phyloP scores from a whole-genome alignment of 441 rosid species.

The Erysimum cheiri region DNA sequence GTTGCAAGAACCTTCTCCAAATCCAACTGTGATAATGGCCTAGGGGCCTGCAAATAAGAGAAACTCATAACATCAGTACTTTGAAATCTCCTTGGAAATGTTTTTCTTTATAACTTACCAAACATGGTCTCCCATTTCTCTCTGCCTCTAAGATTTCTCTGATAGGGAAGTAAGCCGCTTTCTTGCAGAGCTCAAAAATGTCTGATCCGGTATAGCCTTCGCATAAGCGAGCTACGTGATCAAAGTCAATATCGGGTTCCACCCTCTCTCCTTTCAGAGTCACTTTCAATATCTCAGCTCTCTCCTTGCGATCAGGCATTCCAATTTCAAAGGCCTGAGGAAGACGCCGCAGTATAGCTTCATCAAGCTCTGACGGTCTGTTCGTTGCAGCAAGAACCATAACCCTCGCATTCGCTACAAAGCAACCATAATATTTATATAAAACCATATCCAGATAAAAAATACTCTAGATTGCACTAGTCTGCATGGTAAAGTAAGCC shows the following conservation, averaged over 20 bases:
- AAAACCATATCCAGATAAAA: neutral
- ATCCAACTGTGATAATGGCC: conserved; percentile 75
- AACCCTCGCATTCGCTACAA: conserved; percentile 82
- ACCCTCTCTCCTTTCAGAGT: conserved; percentile 77
- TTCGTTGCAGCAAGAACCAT: conserved; percentile 99
- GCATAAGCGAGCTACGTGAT: conserved; percentile 69
- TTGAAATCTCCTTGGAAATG: neutral
- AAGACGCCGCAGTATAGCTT: conserved; percentile 91
- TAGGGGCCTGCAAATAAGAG: conserved; percentile 53
- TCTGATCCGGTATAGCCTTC: conserved; percentile 93
- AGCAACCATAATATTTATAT: conserved; percentile 21
- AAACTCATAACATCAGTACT: conserved; percentile 26
- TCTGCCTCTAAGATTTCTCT: conserved; percentile 86
- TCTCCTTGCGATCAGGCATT: conserved; percentile 72
- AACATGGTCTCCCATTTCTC: conserved; percentile 63
- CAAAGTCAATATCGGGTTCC: conserved; percentile 66
- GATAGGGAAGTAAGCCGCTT: conserved; percentile 90
- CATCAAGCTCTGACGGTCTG: conserved; percentile 97
- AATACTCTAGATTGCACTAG: neutral
- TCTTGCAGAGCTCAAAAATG: conserved; percentile 93
- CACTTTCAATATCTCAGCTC: conserved; percentile 85
- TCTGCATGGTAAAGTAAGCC: conserved; percentile 8
- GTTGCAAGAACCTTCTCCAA: conserved; percentile 70
- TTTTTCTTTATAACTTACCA: conserved; percentile 53
- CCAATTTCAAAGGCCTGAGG: conserved; percentile 99